Percentiles rank a stretch among this genome's conserved stretches.
phyloP scores from a whole-genome alignment of 1,139 yeast species.

The Pneumocystis carinii region DNA sequence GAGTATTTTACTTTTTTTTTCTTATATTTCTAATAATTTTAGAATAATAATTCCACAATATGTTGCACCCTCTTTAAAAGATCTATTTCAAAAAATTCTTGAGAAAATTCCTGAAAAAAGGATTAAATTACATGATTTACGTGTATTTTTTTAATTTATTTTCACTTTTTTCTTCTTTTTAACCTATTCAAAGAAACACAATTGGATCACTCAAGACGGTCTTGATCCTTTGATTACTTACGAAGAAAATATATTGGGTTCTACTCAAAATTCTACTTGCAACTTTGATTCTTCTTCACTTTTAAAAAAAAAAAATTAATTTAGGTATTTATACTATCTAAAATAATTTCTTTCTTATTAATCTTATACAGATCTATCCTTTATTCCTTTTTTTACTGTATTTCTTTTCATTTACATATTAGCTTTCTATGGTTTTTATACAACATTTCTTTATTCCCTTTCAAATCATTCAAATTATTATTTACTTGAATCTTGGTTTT shows the following conservation, averaged over 20 bases:
- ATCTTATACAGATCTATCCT: too few relatives aligned
- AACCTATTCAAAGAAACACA: slow-evolving; percentile 25
- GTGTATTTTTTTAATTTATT: slow-evolving; percentile 16
- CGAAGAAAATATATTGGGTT: slow-evolving; percentile 27
- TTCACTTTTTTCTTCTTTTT: slow-evolving; percentile 15
- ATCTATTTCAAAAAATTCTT: slow-evolving; percentile 22
- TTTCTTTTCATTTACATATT: too few relatives aligned
- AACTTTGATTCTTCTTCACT: too few relatives aligned
- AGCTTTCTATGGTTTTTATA: too few relatives aligned
- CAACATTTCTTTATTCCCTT: too few relatives aligned
- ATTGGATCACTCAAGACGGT: slow-evolving; percentile 38
- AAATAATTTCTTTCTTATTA: too few relatives aligned
- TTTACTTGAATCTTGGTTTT: too few relatives aligned
- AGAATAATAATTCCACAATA: slow-evolving; percentile 13
- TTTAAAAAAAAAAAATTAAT: too few relatives aligned
- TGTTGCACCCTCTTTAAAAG: slow-evolving; percentile 17
- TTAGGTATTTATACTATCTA: too few relatives aligned
- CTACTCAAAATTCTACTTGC: slow-evolving; percentile 23
- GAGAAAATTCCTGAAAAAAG: slow-evolving; percentile 44
- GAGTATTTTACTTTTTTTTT: slow-evolving; percentile 11
- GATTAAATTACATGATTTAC: slow-evolving; percentile 36
- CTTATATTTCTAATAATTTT: not conserved
- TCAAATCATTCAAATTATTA: too few relatives aligned
- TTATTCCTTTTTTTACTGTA: too few relatives aligned
- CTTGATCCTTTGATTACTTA: slow-evolving; percentile 24